A percentile compares a stretch with the other conserved stretches of the same genome.
Evolutionary conservation across 2,329 filamentous ascomycete genomes (phyloP).

Genomic region (Aspergillus texensis): DNA sequence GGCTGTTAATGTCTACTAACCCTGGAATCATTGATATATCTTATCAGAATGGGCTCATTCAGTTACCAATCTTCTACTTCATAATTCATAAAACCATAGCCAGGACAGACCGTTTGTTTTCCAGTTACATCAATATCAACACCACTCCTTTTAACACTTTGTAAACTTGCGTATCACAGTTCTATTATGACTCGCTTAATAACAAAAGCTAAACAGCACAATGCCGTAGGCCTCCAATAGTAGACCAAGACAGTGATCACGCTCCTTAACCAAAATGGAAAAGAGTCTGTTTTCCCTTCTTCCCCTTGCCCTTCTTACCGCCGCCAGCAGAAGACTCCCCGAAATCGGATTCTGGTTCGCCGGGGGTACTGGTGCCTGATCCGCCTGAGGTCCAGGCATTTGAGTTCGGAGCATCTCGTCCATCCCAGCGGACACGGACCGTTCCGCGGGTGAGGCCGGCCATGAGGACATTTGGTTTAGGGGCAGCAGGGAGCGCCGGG

Average conservation of each 20-base stretch:
- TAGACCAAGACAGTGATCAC: not conserved
- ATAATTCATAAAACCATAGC: not conserved
- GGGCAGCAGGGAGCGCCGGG: slow-evolving; percentile 77
- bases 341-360: slow-evolving; percentile 24
- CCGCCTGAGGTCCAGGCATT: slow-evolving; percentile 43
- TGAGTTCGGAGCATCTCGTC: slow-evolving; percentile 35
- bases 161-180: not conserved
- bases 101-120: not conserved
- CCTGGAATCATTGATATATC: not conserved
- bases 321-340: slow-evolving; percentile 24
- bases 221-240: not conserved
- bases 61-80: not conserved
- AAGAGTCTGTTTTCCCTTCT: slow-evolving; percentile 46
- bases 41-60: not conserved
- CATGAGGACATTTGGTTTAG: slow-evolving; percentile 65
- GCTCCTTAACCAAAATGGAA: slow-evolving; percentile 40
- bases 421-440: slow-evolving; percentile 49
- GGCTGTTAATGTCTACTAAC: not conserved
- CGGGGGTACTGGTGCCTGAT: slow-evolving; percentile 26
- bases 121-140: not conserved
- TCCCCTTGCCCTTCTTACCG: slow-evolving; percentile 41
- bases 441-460: slow-evolving; percentile 51
- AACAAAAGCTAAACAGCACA: slow-evolving; percentile 7
- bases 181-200: slow-evolving; percentile 3
- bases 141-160: not conserved